Base-by-base conservation (phyloP, 352 stramenopile genomes). In the Globisporangium lucens region DNA sequence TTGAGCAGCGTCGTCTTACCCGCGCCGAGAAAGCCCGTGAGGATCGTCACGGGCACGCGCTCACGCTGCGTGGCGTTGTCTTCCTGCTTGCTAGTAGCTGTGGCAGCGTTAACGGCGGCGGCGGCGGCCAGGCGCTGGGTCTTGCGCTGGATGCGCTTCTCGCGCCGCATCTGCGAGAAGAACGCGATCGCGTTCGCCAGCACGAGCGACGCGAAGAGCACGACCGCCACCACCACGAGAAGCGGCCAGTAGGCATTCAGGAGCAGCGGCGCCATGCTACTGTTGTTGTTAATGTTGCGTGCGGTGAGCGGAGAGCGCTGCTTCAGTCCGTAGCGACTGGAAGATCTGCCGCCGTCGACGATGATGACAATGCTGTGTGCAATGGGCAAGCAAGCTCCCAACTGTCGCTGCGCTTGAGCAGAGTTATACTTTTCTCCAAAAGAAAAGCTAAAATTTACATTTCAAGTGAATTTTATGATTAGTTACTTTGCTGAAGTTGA, bases 1-100 rank as follows among this genome's bases (percentile, higher is more conserved):
- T 98, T 98, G 10, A 99, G 78, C 43, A 99, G 77, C 15, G 96
- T 99, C 29, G 97, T 99, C 77, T 99, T 99, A 22, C 97, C 97
- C 6, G 82, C 91, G 12, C 95, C 95, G 30, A 98, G 73, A 69
- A 98, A 98, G 29, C 97, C 97, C 49, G 96, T 99, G 73, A 99
- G 75, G 59, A 99, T 91, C 10, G 96, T 98, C 15, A 98, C 90
- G 2, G 94, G 94, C 24, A 95, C 74, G 3, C 24, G 49, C 51
- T 53, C 51, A 1, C 15, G 49, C 0, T 1, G 60, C 10, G 59
- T n/a, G n/a, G n/a, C n/a, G n/a, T n/a, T n/a, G n/a, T n/a, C n/a
- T n/a, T n/a, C n/a, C n/a, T n/a, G n/a, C n/a, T n/a, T n/a, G n/a
- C n/a, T n/a, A n/a, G n/a, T n/a, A 33, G 29, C 29, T 33, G 29